Percentiles rank a stretch among this genome's conserved stretches.
Evolutionary conservation across 768 basidiomycete species (phyloP).

Genomic region (Vararia minispora): DNA sequence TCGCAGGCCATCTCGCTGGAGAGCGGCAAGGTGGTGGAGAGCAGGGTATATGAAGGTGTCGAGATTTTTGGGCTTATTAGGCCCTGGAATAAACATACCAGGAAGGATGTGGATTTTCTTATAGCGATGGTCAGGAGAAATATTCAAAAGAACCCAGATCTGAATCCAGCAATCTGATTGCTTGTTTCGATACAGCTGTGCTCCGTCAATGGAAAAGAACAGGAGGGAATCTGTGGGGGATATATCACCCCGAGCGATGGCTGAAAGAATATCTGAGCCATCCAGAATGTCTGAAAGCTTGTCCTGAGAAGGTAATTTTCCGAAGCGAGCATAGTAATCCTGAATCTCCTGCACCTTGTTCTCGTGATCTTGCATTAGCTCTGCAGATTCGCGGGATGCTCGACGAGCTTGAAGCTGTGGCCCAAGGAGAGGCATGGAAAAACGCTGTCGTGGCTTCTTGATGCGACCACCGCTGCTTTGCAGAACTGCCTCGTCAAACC

Average conservation of each 20-base stretch:
- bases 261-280: conserved; percentile 11
- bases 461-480: not conserved
- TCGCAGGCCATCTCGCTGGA: conserved; percentile 17
- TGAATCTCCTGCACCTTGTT: not conserved
- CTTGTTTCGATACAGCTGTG: conserved; percentile 21
- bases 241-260: conserved; percentile 1
- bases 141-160: conserved; percentile 20
- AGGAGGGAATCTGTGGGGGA: conserved; percentile 9
- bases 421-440: conserved; percentile 15
- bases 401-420: conserved; percentile 13
- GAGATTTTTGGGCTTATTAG: conserved; percentile 20
- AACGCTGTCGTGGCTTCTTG: conserved; percentile 8
- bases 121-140: conserved; percentile 18
- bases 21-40: conserved; percentile 19
- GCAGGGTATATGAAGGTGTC: conserved; percentile 23
- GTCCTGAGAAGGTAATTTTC: not conserved
- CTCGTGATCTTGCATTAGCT: conserved; percentile 7
- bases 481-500: conserved; percentile 10
- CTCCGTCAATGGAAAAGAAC: conserved; percentile 19
- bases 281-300: conserved; percentile 6
- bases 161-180: conserved; percentile 24
- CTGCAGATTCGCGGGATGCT: conserved; percentile 1
- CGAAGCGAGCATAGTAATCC: not conserved
- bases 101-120: conserved; percentile 20
- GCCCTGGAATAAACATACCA: conserved; percentile 21